A percentile compares a stretch with the other conserved stretches of the same genome.
These are phyloP conservation scores for Diaporthe amygdali DNA, from an alignment of 2,329 filamentous ascomycete species.

Conservation along the genomic window DNA sequence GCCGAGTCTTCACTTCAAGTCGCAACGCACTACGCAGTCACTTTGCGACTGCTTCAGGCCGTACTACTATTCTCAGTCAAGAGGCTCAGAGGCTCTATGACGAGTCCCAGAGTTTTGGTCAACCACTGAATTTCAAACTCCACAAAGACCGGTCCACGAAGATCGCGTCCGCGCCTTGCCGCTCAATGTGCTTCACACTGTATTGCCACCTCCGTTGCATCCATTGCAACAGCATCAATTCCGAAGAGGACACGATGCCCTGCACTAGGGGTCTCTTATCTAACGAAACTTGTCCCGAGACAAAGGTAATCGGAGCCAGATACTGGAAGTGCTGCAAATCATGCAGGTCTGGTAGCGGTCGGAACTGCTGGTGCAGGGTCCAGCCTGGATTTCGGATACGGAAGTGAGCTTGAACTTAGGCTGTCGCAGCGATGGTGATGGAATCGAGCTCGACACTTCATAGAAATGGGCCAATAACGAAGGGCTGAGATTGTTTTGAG, in stretches of 20 bases:
- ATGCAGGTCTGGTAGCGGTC: constrained; percentile 20
- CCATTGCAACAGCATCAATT: not conserved
- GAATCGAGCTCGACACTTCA: not conserved
- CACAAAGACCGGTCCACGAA: not conserved
- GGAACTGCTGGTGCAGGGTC: constrained; percentile 21
- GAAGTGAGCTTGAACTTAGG: not conserved
- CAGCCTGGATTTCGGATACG: constrained; percentile 5
- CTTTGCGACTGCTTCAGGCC: not conserved
- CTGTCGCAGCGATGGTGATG: no score
- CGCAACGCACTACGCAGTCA: not conserved
- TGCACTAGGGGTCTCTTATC: not conserved
- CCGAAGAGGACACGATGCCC: constrained; percentile 2
- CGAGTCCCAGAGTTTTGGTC: not conserved
- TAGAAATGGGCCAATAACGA: not conserved
- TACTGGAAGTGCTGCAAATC: constrained; percentile 2
- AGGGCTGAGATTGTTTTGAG: not conserved
- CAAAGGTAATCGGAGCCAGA: not conserved
- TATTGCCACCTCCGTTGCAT: constrained; percentile 19
- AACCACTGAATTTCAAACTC: not conserved
- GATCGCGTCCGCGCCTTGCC: not conserved
- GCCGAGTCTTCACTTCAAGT: not conserved
- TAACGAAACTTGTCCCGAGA: not conserved
- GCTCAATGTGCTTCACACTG: constrained; percentile 10
- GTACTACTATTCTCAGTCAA: no score
- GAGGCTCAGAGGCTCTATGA: not conserved